Conservation (phyloP, 2,329 filamentous ascomycete genomes). For the Xylariales sp. region DNA sequence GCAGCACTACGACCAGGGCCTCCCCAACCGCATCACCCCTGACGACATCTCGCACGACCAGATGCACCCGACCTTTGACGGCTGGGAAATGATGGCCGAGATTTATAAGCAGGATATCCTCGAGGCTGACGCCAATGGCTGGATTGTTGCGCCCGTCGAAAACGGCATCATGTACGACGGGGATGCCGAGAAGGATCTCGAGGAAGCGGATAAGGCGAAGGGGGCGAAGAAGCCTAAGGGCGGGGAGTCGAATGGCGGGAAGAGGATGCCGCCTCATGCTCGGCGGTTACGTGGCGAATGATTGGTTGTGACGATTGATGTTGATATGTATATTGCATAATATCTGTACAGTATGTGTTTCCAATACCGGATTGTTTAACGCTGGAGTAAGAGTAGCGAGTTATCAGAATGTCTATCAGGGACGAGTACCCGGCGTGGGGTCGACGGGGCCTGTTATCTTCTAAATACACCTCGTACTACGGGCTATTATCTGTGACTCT, state of each 20-base stretch:
- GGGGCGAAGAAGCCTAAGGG: conserved; percentile 3
- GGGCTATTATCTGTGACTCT: not conserved
- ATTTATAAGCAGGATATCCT: conserved; percentile 40
- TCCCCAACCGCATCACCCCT: conserved; percentile 42
- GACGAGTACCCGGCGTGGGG: not conserved
- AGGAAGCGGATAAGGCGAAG: conserved; percentile 25
- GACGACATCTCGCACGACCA: conserved; percentile 40
- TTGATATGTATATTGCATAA: conserved; percentile 14
- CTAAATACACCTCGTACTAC: not conserved
- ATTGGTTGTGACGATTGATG: conserved; percentile 6
- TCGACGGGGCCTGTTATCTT: not conserved
- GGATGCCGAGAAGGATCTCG: conserved; percentile 38
- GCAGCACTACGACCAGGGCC: conserved; percentile 46
- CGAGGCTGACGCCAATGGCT: conserved; percentile 35
- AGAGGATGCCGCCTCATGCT: conserved; percentile 3
- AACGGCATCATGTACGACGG: conserved; percentile 40
- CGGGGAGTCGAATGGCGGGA: not conserved
- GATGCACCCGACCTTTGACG: conserved; percentile 40
- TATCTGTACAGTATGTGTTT: conserved; percentile 22
- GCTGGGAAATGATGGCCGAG: conserved; percentile 41
- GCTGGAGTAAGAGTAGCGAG: not conserved
- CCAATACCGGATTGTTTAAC: not conserved
- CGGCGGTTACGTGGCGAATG: conserved; percentile 15
- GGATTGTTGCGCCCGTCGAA: conserved; percentile 35
- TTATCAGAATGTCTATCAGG: not conserved